Evolutionary conservation across 768 basidiomycete species (phyloP).

Genomic region (Kwoniella pini): DNA sequence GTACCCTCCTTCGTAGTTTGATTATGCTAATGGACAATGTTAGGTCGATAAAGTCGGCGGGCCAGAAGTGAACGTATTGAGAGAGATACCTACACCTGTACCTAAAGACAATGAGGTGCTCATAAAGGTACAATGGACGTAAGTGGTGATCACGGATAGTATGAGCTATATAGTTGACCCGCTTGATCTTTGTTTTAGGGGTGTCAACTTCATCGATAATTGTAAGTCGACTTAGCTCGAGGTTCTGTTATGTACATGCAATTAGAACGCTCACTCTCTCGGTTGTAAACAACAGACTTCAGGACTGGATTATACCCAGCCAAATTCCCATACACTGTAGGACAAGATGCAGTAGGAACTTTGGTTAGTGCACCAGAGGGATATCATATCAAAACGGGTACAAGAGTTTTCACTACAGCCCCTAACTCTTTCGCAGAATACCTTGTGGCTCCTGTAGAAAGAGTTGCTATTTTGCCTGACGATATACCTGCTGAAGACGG

Average conservation of each 20-base stretch:
- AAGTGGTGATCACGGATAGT: constrained; percentile 17
- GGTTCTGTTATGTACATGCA: no score
- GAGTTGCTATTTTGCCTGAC: constrained; percentile 67
- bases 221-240: constrained; percentile 22
- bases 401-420: constrained; percentile 62
- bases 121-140: constrained; percentile 48
- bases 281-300: constrained; percentile 61
- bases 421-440: constrained; percentile 67
- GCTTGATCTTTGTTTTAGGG: no score
- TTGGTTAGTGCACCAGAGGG: constrained; percentile 75
- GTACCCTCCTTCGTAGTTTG: no score
- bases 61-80: constrained; percentile 62
- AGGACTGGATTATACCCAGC: constrained; percentile 61
- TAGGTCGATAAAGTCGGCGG: constrained; percentile 72
- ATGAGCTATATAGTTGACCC: no score
- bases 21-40: not conserved
- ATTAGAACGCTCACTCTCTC: no score
- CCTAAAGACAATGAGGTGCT: constrained; percentile 62
- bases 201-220: constrained; percentile 71
- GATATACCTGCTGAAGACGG: constrained; percentile 62
- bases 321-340: constrained; percentile 60
- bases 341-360: constrained; percentile 75
- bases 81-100: constrained; percentile 66
- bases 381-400: constrained; percentile 69
- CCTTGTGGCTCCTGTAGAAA: constrained; percentile 65